Percentiles rank a stretch among this genome's conserved stretches.
phyloP scores from a whole-genome alignment of 1,139 yeast species.

The Diutina neorugosa region DNA sequence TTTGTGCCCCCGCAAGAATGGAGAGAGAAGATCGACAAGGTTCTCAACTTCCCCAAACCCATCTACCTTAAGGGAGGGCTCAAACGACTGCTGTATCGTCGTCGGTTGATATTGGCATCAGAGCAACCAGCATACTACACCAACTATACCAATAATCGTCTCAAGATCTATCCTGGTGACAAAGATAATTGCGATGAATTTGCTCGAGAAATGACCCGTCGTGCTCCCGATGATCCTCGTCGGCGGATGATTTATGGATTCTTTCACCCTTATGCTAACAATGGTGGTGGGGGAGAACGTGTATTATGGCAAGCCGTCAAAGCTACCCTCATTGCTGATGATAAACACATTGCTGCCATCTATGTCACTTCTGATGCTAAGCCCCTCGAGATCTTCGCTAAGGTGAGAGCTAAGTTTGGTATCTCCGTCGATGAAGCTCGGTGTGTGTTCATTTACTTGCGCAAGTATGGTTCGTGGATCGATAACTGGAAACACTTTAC shows the following conservation, averaged over 20 bases:
- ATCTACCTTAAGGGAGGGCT: conserved; percentile 24
- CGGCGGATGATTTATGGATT: conserved; percentile 57
- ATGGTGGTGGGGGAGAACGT: conserved; percentile 97
- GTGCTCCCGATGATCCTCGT: conserved; percentile 24
- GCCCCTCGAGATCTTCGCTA: conserved; percentile 41
- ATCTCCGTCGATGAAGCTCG: conserved; percentile 39
- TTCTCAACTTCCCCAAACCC: conserved; percentile 21
- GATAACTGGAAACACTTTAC: conserved; percentile 81
- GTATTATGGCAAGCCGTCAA: conserved; percentile 92
- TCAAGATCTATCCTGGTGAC: conserved; percentile 24
- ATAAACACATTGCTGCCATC: conserved; percentile 49
- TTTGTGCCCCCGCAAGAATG: conserved; percentile 35
- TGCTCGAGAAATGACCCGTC: conserved; percentile 19
- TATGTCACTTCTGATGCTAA: conserved; percentile 57
- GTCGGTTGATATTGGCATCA: conserved; percentile 1
- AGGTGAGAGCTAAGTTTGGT: conserved; percentile 55
- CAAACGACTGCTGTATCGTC: conserved; percentile 9
- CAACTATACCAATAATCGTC: conserved; percentile 27
- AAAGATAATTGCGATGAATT: conserved; percentile 15
- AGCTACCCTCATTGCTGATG: conserved; percentile 45
- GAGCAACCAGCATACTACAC: conserved; percentile 9
- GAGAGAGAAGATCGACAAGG: conserved; percentile 25
- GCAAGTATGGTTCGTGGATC: conserved; percentile 45
- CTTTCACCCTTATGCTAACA: conserved; percentile 92
- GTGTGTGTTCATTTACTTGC: conserved; percentile 59